These are phyloP conservation scores for Paracamarosporium sp. DNA, from an alignment of 2,329 filamentous ascomycete genomes.

Conservation along the genomic window DNA sequence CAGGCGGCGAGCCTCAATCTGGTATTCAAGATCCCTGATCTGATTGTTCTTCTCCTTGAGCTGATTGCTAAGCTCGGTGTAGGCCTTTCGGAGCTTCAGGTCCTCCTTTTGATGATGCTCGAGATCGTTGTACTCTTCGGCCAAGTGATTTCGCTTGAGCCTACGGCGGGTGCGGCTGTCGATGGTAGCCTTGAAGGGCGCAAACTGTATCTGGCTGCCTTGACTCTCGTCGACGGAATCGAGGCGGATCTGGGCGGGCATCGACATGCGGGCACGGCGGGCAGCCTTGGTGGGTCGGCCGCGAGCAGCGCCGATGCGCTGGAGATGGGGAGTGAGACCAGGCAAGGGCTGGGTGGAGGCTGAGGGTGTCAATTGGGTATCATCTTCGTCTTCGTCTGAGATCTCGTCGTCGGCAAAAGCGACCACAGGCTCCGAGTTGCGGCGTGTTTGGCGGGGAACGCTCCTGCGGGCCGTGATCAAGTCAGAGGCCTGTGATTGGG, in stretches of 20 bases:
- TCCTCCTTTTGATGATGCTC: conserved; percentile 47
- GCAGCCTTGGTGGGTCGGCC: conserved; percentile 28
- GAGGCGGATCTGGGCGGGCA: conserved; percentile 42
- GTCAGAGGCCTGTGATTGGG: conserved; percentile 24
- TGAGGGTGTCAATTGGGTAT: conserved; percentile 19
- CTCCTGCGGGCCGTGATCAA: conserved; percentile 7
- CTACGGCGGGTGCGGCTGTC: conserved; percentile 44
- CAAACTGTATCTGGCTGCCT: conserved; percentile 39
- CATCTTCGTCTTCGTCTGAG: conserved; percentile 23
- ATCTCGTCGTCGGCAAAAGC: conserved; percentile 22
- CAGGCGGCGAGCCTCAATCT: conserved; percentile 43
- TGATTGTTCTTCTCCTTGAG: conserved; percentile 45
- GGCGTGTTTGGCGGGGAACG: conserved; percentile 32
- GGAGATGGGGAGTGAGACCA: conserved; percentile 41
- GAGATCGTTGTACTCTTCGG: conserved; percentile 49
- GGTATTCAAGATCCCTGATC: conserved; percentile 45
- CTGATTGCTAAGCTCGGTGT: conserved; percentile 45
- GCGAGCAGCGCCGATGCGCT: conserved; percentile 34
- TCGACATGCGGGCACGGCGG: conserved; percentile 41
- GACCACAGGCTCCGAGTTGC: conserved; percentile 43
- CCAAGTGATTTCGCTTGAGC: conserved; percentile 49
- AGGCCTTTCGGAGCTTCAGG: conserved; percentile 36
- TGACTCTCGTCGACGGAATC: conserved; percentile 33
- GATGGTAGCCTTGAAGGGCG: conserved; percentile 40
- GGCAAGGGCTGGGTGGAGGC: conserved; percentile 33